Evolutionary conservation across 805 yeast genomes (phyloP).

Genomic region (Schwanniomyces pseudopolymorphus): DNA sequence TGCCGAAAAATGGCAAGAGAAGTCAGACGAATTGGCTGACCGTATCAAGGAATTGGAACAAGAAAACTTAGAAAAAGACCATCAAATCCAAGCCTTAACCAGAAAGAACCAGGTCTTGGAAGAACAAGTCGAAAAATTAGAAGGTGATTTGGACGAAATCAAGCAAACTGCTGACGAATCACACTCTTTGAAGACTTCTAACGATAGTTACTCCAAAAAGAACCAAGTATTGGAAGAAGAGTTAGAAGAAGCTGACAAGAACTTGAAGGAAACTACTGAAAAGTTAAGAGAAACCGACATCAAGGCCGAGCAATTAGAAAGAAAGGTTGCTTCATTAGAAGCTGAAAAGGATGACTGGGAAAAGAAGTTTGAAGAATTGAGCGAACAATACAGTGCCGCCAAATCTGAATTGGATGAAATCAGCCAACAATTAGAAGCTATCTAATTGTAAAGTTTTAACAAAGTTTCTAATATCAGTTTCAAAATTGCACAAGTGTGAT

Average conservation of each 20-base stretch:
- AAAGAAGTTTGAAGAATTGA: constrained; percentile 84
- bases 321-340: constrained; percentile 89
- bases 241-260: constrained; percentile 85
- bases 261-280: constrained; percentile 89
- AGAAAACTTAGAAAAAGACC: constrained; percentile 87
- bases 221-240: constrained; percentile 86
- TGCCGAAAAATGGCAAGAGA: constrained; percentile 96
- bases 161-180: constrained; percentile 91
- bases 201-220: constrained; percentile 89
- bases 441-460: constrained; percentile 26
- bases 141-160: constrained; percentile 67
- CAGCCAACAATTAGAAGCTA: constrained; percentile 88
- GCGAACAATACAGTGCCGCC: constrained; percentile 77
- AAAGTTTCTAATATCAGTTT: neutral
- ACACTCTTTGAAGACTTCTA: constrained; percentile 80
- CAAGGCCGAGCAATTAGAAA: constrained; percentile 93
- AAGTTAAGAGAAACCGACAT: constrained; percentile 94
- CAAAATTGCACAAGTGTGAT: neutral
- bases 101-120: constrained; percentile 91
- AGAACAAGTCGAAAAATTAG: constrained; percentile 76
- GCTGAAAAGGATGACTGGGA: constrained; percentile 90
- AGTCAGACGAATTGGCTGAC: constrained; percentile 81
- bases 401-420: constrained; percentile 95
- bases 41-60: constrained; percentile 90
- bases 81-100: constrained; percentile 88